Conservation (phyloP, 345 rosid species). For the Firmiana major region DNA sequence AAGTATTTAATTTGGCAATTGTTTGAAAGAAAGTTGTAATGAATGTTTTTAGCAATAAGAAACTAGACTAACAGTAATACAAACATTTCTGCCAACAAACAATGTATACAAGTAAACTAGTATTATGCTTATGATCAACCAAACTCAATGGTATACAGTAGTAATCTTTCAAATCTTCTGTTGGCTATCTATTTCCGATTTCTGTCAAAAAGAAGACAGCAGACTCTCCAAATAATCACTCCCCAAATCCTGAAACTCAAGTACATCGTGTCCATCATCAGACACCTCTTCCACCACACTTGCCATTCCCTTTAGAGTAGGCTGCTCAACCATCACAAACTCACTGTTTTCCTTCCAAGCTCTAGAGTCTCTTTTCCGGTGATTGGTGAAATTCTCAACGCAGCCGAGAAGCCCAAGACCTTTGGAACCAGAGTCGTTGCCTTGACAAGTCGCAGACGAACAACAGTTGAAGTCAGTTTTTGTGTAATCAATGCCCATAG, state of each 20-base stretch:
- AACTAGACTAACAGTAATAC: neutral
- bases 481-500: conserved; percentile 26
- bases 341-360: conserved; percentile 26
- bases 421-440: neutral
- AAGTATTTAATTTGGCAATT: neutral
- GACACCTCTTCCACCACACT: conserved; percentile 21
- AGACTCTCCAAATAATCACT: conserved; percentile 64
- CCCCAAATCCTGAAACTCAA: conserved; percentile 70
- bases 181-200: neutral
- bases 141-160: neutral
- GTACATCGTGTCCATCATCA: conserved; percentile 34
- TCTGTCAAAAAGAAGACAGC: conserved; percentile 47
- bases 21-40: neutral
- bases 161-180: neutral
- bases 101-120: neutral
- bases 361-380: conserved; percentile 24
- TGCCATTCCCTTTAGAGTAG: conserved; percentile 31
- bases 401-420: neutral
- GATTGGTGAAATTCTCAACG: neutral
- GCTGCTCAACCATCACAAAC: conserved; percentile 24
- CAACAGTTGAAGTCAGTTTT: neutral
- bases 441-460: neutral
- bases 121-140: neutral
- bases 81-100: neutral
- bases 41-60: too few species aligned